Conservation (phyloP, 768 basidiomycete species). For the Nidularia pulvinata region DNA sequence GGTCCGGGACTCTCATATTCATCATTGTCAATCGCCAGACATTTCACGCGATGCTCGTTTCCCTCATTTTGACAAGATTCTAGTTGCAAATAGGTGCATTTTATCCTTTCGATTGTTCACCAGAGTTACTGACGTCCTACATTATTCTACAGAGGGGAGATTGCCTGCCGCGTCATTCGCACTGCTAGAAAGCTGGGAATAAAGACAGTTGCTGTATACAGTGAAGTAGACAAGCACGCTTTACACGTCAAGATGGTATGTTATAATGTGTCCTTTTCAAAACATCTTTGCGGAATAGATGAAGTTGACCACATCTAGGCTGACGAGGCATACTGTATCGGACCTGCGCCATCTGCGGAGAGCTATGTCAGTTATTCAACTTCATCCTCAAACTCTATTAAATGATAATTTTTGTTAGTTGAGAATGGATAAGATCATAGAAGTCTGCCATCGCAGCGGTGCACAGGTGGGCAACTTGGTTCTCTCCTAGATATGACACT, state of each 20-base stretch:
- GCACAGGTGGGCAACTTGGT: conserved; percentile 64
- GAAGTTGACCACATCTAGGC: conserved; percentile 37
- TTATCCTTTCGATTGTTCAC: background rate
- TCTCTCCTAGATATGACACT: background rate
- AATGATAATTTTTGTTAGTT: conserved; percentile 43
- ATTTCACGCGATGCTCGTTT: conserved; percentile 10
- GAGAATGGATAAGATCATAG: conserved; percentile 85
- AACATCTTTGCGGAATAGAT: background rate
- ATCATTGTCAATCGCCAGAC: conserved; percentile 4
- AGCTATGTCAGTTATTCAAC: conserved; percentile 70
- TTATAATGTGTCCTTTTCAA: background rate
- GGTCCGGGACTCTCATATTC: background rate
- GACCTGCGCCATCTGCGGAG: conserved; percentile 85
- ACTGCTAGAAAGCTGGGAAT: conserved; percentile 89
- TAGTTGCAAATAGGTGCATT: conserved; percentile 84
- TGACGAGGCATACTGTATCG: conserved; percentile 92
- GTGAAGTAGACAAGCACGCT: conserved; percentile 80
- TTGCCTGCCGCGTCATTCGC: conserved; percentile 93
- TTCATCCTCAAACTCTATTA: background rate
- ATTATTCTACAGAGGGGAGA: conserved; percentile 71
- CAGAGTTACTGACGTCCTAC: background rate
- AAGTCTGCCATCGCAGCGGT: conserved; percentile 77
- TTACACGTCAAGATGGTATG: conserved; percentile 82
- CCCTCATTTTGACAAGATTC: conserved; percentile 86
- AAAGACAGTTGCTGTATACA: conserved; percentile 91